Percentiles rank a stretch among this genome's conserved stretches.
Evolutionary conservation across 495 filamentous ascomycete species (phyloP).

Genomic region (Clohesyomyces aquaticus): DNA sequence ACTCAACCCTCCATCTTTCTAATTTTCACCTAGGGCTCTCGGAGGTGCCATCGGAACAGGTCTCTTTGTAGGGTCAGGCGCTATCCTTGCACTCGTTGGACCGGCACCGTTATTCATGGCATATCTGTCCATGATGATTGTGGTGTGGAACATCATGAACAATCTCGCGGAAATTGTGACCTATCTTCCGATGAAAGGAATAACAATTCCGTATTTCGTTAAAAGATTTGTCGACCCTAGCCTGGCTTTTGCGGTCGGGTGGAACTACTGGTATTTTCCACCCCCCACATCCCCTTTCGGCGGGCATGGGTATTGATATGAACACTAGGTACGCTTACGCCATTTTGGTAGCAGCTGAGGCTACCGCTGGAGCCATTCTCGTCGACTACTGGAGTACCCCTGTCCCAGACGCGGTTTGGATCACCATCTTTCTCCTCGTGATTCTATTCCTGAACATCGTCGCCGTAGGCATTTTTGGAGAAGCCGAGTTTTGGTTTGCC

Average conservation of each 20-base stretch:
- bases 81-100: conserved; percentile 40
- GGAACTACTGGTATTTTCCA: conserved; percentile 41
- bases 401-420: conserved; percentile 50
- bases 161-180: conserved; percentile 42
- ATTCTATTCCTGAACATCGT: conserved; percentile 52
- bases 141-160: conserved; percentile 45
- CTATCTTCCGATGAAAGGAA: conserved; percentile 37
- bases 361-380: conserved; percentile 53
- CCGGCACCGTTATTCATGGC: conserved; percentile 45
- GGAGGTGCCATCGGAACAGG: conserved; percentile 43
- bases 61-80: conserved; percentile 36
- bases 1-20: neutral
- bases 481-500: conserved; percentile 53
- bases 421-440: conserved; percentile 51
- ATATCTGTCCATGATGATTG: conserved; percentile 43
- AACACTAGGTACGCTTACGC: conserved; percentile 41
- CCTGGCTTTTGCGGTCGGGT: conserved; percentile 29
- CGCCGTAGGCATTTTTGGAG: conserved; percentile 53
- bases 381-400: conserved; percentile 54
- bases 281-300: neutral
- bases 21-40: conserved; percentile 33
- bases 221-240: conserved; percentile 36
- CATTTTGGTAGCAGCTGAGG: conserved; percentile 43
- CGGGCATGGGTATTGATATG: neutral
- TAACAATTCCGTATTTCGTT: conserved; percentile 39